Evolutionary conservation across 2,329 filamentous ascomycete species (phyloP).

Genomic region (Beauveria medogensis): DNA sequence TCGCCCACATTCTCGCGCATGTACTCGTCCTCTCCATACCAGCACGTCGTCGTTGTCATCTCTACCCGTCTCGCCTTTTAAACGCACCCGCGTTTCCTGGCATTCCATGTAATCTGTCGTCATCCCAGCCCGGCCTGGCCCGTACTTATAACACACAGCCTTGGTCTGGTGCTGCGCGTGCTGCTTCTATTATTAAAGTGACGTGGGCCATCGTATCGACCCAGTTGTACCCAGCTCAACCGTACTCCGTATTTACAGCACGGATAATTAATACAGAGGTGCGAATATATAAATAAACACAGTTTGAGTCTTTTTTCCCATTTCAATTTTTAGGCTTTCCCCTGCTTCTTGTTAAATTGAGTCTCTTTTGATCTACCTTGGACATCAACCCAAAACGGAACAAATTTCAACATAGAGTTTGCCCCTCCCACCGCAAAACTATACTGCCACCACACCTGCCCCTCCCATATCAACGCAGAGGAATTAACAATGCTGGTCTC

Average conservation of each 20-base stretch:
- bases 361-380: neutral
- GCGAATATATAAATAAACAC: no score
- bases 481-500: neutral
- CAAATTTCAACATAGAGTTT: slow-evolving; percentile 1
- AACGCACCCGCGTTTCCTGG: neutral
- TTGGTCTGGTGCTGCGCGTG: neutral
- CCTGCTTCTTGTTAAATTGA: neutral
- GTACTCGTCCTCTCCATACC: neutral
- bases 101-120: neutral
- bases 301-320: no score
- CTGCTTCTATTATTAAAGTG: neutral
- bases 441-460: neutral
- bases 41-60: neutral
- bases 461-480: neutral
- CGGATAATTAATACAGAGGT: neutral
- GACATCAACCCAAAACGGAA: neutral
- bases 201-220: neutral
- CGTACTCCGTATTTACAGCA: neutral
- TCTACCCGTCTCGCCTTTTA: neutral
- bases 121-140: neutral
- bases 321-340: neutral
- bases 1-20: neutral
- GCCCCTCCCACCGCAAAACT: neutral
- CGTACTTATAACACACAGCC: neutral
- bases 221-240: neutral